These are phyloP conservation scores for Diplodia mutila DNA, from an alignment of 2,329 filamentous ascomycete species.

Conservation along the genomic window DNA sequence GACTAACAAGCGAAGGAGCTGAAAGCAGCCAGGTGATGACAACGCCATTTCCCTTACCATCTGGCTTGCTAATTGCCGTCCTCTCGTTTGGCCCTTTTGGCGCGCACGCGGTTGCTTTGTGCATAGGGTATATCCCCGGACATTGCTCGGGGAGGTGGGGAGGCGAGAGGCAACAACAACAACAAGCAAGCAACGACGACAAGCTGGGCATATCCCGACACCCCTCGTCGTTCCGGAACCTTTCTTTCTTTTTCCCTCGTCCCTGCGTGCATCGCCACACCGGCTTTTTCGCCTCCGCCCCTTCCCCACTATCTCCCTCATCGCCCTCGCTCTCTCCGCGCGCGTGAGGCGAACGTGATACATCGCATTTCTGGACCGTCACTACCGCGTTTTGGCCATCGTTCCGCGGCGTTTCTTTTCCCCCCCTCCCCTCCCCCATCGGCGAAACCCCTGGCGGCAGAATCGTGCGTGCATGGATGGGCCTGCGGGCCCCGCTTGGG, in stretches of 20 bases:
- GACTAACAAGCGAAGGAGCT: not conserved
- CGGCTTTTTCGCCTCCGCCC: not conserved
- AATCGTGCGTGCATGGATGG: too few relatives aligned
- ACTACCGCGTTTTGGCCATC: too few relatives aligned
- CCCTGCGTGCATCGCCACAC: not conserved
- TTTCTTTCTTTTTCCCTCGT: not conserved
- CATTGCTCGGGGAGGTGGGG: not conserved
- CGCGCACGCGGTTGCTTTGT: not conserved
- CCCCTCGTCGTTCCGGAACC: not conserved
- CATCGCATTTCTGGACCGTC: not conserved
- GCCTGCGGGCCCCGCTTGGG: too few relatives aligned
- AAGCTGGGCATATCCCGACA: not conserved
- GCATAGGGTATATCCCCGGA: not conserved
- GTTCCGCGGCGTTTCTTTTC: too few relatives aligned
- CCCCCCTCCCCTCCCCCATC: too few relatives aligned
- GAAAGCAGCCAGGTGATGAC: not conserved
- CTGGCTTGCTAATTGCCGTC: not conserved
- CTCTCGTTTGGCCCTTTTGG: not conserved
- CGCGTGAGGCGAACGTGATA: not conserved
- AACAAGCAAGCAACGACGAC: not conserved
- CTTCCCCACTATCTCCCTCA: not conserved
- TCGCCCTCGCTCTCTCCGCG: not conserved
- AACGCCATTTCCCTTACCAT: not conserved
- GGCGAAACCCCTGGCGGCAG: too few relatives aligned
- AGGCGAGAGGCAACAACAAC: not conserved